These are phyloP conservation scores for Lichtheimia ornata DNA, from an alignment of 371 early-diverging fungal genomes.

Conservation along the genomic window DNA sequence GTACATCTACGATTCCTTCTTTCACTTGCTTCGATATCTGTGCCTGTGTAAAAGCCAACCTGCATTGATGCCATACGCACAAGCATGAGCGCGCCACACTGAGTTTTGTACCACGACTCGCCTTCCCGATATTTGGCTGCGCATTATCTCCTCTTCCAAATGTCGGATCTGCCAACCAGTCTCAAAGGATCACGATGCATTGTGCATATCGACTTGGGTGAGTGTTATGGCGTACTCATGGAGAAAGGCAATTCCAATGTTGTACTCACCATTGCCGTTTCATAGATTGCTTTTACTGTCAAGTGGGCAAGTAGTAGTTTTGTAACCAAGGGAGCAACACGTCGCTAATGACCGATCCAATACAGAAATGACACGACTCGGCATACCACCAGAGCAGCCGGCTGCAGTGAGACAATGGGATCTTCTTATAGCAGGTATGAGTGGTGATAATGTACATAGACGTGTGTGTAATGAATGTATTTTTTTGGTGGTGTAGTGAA, in stretches of 20 bases:
- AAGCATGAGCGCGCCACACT: too few relatives aligned
- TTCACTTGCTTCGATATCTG: too few relatives aligned
- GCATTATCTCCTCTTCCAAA: neutral
- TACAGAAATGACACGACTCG: constrained; percentile 76
- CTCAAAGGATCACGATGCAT: constrained; percentile 60
- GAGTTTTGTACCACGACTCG: too few relatives aligned
- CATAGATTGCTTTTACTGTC: constrained; percentile 76
- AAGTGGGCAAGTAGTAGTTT: constrained; percentile 68
- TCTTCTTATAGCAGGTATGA: constrained; percentile 78
- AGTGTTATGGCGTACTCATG: neutral
- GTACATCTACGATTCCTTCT: too few relatives aligned
- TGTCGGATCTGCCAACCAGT: constrained; percentile 37
- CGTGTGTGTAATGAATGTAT: neutral
- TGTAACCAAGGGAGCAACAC: constrained; percentile 1
- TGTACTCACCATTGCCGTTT: constrained; percentile 1
- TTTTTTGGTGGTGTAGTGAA: constrained; percentile 36
- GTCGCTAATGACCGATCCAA: neutral
- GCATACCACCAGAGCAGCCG: constrained; percentile 67
- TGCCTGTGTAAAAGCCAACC: too few relatives aligned
- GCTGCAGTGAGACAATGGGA: constrained; percentile 93
- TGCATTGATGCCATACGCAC: too few relatives aligned
- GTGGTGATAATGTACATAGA: constrained; percentile 20
- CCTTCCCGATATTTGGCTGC: too few relatives aligned
- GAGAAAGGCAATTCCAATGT: neutral
- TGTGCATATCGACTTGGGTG: constrained; percentile 65